phyloP scores from a whole-genome alignment of 805 yeast genomes.

The Kuraishia borneana region DNA sequence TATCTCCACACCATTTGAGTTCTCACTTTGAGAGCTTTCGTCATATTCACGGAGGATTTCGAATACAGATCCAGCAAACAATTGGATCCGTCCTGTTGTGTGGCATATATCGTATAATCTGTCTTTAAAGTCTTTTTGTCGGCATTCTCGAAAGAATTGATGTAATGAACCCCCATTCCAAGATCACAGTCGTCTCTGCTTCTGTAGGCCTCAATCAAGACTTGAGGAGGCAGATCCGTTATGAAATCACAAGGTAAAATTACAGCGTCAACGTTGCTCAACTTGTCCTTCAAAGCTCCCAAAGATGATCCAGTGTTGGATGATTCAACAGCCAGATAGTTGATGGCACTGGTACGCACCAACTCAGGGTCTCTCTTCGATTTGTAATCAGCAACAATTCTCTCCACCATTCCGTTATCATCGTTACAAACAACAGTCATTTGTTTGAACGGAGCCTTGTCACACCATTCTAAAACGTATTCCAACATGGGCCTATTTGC shows the following conservation, averaged over 20 bases:
- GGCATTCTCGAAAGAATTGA: constrained; percentile 61
- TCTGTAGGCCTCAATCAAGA: constrained; percentile 73
- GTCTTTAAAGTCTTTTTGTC: constrained; percentile 67
- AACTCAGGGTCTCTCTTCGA: constrained; percentile 23
- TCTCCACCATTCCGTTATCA: constrained; percentile 30
- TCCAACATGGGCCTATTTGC: constrained; percentile 85
- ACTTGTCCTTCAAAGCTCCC: constrained; percentile 31
- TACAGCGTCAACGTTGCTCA: constrained; percentile 44
- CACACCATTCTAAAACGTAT: constrained; percentile 90
- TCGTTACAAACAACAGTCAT: constrained; percentile 46
- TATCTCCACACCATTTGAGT: constrained; percentile 85
- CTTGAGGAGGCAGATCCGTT: constrained; percentile 86
- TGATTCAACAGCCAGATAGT: constrained; percentile 30
- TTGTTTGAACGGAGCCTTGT: constrained; percentile 63
- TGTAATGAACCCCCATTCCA: constrained; percentile 70
- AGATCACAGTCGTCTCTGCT: constrained; percentile 55
- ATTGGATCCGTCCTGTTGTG: constrained; percentile 26
- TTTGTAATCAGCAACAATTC: constrained; percentile 37
- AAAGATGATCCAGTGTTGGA: constrained; percentile 56
- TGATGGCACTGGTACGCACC: constrained; percentile 22
- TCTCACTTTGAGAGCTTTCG: constrained; percentile 65
- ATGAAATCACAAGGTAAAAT: constrained; percentile 89
- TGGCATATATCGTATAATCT: constrained; percentile 57
- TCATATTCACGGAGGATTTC: constrained; percentile 54
- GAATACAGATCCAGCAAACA: constrained; percentile 62